phyloP scores from a whole-genome alignment of 805 yeast species.

The Metschnikowia proteae region DNA sequence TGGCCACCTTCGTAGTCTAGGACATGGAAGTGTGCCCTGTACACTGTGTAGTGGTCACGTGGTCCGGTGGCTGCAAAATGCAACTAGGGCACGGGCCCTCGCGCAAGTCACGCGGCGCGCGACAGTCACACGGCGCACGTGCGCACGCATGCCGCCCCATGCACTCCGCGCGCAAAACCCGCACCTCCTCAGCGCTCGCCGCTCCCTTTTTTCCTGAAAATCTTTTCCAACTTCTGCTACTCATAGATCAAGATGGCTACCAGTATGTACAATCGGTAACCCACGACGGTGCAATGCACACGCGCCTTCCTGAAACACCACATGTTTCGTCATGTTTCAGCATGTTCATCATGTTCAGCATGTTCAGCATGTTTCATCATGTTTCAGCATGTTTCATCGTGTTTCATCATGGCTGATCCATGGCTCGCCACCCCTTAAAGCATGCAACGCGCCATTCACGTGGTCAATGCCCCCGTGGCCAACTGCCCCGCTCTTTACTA shows the following conservation, averaged over 20 bases:
- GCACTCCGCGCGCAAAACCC: neutral
- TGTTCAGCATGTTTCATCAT: too few relatives aligned
- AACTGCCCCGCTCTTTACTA: conserved; percentile 18
- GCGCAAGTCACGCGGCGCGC: neutral
- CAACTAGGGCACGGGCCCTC: conserved; percentile 3
- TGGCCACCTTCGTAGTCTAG: conserved; percentile 26
- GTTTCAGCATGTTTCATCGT: too few relatives aligned
- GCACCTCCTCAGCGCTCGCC: conserved; percentile 10
- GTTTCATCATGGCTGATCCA: too few relatives aligned
- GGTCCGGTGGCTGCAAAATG: neutral
- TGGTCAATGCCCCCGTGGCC: too few relatives aligned
- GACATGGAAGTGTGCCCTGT: conserved; percentile 17
- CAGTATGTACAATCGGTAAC: conserved; percentile 14
- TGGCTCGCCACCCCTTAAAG: too few relatives aligned
- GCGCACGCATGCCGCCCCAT: conserved; percentile 6
- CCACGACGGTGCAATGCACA: too few relatives aligned
- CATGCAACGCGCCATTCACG: too few relatives aligned
- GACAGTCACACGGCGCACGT: too few relatives aligned
- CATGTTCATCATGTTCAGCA: too few relatives aligned
- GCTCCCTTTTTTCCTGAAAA: conserved; percentile 11
- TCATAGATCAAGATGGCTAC: conserved; percentile 21
- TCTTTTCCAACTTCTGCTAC: conserved; percentile 16
- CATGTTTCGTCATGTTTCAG: too few relatives aligned
- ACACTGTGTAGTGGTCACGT: too few relatives aligned
- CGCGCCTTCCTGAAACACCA: too few relatives aligned